Base-by-base conservation (phyloP, 495 filamentous ascomycete species). In the Tuber brumale region DNA sequence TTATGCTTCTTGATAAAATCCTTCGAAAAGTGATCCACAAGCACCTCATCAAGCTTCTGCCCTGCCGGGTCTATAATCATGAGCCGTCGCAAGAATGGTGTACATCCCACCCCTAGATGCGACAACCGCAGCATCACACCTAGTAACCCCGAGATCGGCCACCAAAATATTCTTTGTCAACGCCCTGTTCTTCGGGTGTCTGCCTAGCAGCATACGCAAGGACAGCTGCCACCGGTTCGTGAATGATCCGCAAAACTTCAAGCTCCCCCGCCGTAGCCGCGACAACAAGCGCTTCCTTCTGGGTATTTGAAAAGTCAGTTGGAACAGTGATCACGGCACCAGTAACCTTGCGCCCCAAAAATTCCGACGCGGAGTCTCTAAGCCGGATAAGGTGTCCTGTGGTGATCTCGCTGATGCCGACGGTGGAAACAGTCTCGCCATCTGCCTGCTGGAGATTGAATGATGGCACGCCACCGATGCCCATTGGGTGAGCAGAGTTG, bases 1-100 rank as follows among this genome's bases (percentile, higher is more conserved):
- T 94, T 93, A 84, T 95, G 86, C 87, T 96, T 94, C 89, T 98
- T 97, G 78, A 95, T 87, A 86, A 99, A 99, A 84, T 97, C 95
- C 88, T 99, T 98, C 75, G 95, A 92, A 81, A 97, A 97, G 87
- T 97, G 90, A 84, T 98, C 95, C 80, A 97, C 92, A 70, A 99
- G 88, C 48, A 96, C 90, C 82, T 94, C 88, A 85, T 99, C 95
- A 46, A 99, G 86, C 70, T 92, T 89, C 39, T 88, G 85, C 80
- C 95, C 95, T n/a, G 71, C 91, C 89, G 75, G 92, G 91, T 82
- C 97, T 93, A 84, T 96, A 97, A 87, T 99, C 95, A 85, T 99
- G 95, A 21, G 91, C 90, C 45, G 95, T 97, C 7, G 96, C 94
- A 21, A 99, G 88, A 79, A 97, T 91, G 70, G 93, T 97, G 88